These are phyloP conservation scores for Coniochaeta prunicola DNA, from an alignment of 2,329 filamentous ascomycete genomes.

Conservation along the genomic window DNA sequence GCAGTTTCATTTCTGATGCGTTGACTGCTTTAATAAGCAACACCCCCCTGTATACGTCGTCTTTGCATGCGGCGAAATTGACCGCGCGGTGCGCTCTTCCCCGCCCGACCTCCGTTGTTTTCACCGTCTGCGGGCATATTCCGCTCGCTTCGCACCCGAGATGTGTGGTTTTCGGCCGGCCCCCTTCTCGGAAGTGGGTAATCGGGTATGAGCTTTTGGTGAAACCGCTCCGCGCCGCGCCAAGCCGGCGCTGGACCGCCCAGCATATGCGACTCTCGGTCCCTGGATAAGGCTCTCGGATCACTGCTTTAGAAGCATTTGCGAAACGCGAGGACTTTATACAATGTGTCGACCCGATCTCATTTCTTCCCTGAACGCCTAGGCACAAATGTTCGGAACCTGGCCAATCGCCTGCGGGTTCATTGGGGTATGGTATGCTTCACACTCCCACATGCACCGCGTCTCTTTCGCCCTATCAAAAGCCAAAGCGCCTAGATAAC, in stretches of 20 bases:
- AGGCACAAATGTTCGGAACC: too few species aligned
- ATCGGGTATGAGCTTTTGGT: not conserved
- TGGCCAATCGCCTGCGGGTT: too few species aligned
- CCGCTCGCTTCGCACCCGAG: not conserved
- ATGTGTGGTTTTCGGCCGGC: not conserved
- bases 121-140: not conserved
- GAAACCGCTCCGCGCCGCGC: not conserved
- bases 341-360: too few species aligned
- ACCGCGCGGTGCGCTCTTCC: not conserved
- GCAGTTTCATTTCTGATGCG: not conserved
- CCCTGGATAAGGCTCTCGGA: not conserved
- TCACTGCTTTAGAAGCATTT: too few species aligned
- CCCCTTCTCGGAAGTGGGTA: not conserved
- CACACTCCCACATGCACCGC: not conserved
- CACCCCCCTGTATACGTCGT: not conserved
- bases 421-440: too few species aligned
- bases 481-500: not conserved
- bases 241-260: not conserved
- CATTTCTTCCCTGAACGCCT: too few species aligned
- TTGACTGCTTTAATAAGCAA: too few species aligned
- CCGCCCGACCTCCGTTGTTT: not conserved
- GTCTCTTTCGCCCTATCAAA: not conserved
- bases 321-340: too few species aligned
- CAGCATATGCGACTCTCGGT: not conserved
- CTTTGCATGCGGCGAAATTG: not conserved